phyloP scores from a whole-genome alignment of 768 basidiomycete genomes.

The Piloderma croceum region DNA sequence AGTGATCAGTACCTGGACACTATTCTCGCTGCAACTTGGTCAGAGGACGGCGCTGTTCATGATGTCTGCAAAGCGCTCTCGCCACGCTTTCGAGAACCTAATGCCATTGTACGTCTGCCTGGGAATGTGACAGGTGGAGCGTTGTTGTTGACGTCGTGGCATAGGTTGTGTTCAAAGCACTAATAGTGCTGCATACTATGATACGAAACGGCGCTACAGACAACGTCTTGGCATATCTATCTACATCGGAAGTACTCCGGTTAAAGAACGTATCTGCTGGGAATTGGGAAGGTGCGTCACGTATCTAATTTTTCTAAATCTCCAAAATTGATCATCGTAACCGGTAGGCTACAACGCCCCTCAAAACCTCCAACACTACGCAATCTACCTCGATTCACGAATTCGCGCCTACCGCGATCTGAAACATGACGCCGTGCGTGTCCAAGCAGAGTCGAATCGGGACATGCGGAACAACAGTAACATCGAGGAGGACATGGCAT shows the following conservation, averaged over 20 bases:
- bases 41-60: slow-evolving; percentile 86
- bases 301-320: slow-evolving; percentile 1
- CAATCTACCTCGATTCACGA: slow-evolving; percentile 81
- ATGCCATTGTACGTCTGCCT: slow-evolving; percentile 66
- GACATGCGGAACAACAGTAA: slow-evolving; percentile 65
- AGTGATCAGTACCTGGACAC: slow-evolving; percentile 85
- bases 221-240: slow-evolving; percentile 80
- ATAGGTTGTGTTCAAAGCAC: slow-evolving; percentile 95
- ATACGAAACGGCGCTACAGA: slow-evolving; percentile 95
- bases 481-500: slow-evolving; percentile 53
- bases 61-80: slow-evolving; percentile 90
- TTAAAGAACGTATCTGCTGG: slow-evolving; percentile 76
- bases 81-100: slow-evolving; percentile 84
- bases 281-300: slow-evolving; percentile 77
- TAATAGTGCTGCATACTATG: slow-evolving; percentile 94
- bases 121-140: neutral
- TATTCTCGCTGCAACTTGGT: slow-evolving; percentile 95
- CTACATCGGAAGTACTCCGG: slow-evolving; percentile 74
- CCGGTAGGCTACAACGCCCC: slow-evolving; percentile 74
- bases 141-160: neutral
- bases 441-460: slow-evolving; percentile 90
- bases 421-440: slow-evolving; percentile 90
- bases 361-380: slow-evolving; percentile 82
- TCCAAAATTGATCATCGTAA: slow-evolving; percentile 1
- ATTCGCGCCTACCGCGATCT: slow-evolving; percentile 85